Evolutionary conservation across 1,284 basidiomycete genomes (phyloP).

Genomic region (Phlebopus sp.): DNA sequence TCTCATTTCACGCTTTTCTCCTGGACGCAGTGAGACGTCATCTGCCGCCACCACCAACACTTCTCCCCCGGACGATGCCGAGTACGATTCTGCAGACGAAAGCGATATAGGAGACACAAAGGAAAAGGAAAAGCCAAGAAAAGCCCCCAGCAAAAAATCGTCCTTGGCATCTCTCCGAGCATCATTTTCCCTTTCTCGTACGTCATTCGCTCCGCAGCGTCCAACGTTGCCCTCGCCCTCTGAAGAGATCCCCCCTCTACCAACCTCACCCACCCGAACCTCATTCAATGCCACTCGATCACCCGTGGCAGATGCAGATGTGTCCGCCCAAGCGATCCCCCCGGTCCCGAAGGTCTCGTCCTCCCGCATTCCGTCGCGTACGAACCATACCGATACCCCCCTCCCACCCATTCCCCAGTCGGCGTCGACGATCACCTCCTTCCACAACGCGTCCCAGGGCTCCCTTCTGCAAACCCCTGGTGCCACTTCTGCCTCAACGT

Average conservation of each 20-base stretch:
- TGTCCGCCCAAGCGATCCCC: conserved; percentile 4
- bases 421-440: conserved; percentile 25
- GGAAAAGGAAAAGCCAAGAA: conserved; percentile 16
- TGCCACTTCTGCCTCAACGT: conserved; percentile 17
- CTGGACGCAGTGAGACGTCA: conserved; percentile 21
- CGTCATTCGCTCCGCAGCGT: conserved; percentile 30
- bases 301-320: conserved; percentile 1
- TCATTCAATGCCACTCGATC: conserved; percentile 6
- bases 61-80: conserved; percentile 4
- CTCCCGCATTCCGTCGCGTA: conserved; percentile 22
- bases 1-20: conserved; percentile 31
- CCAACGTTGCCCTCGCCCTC: conserved; percentile 16
- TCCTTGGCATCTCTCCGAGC: conserved; percentile 29
- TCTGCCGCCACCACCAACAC: conserved; percentile 1
- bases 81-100: conserved; percentile 26
- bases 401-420: conserved; percentile 32
- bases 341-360: conserved; percentile 12
- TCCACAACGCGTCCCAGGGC: conserved; percentile 22
- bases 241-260: conserved; percentile 29
- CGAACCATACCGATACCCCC: conserved; percentile 6
- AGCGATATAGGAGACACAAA: conserved; percentile 18
- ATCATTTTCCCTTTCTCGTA: conserved; percentile 31
- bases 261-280: conserved; percentile 20
- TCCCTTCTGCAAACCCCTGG: conserved; percentile 17
- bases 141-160: conserved; percentile 25